Conservation (phyloP, 1,284 basidiomycete species). For the Schizophyllum commune region DNA sequence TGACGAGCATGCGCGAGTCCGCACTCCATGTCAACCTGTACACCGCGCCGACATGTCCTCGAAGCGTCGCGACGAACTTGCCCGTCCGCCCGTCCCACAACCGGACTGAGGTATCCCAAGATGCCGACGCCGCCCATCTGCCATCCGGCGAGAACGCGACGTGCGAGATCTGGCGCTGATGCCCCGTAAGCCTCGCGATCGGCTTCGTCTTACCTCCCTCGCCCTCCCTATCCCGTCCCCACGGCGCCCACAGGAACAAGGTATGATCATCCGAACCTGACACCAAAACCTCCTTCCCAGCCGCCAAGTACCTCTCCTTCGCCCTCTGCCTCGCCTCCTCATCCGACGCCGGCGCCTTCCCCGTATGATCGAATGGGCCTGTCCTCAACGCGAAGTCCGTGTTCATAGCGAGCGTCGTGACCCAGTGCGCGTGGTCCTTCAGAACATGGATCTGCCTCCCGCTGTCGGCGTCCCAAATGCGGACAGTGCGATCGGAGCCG, state of each 20-base stretch:
- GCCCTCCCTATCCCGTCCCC: slow-evolving; percentile 21
- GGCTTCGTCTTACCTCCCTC: slow-evolving; percentile 50
- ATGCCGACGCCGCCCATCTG: slow-evolving; percentile 83
- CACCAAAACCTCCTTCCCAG: slow-evolving; percentile 79
- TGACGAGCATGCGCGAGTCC: slow-evolving; percentile 87
- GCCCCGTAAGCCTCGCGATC: slow-evolving; percentile 82
- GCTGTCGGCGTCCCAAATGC: slow-evolving; percentile 85
- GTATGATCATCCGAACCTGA: slow-evolving; percentile 95
- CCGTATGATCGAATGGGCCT: slow-evolving; percentile 88
- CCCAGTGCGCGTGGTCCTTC: slow-evolving; percentile 98
- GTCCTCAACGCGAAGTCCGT: slow-evolving; percentile 94
- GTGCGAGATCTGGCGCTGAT: slow-evolving; percentile 94
- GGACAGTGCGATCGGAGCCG: slow-evolving; percentile 88
- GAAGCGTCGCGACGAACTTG: slow-evolving; percentile 85
- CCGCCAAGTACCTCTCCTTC: slow-evolving; percentile 64
- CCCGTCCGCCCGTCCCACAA: slow-evolving; percentile 93
- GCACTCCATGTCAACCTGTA: slow-evolving; percentile 95
- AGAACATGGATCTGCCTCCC: slow-evolving; percentile 66
- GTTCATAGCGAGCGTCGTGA: slow-evolving; percentile 92
- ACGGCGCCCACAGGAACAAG: slow-evolving; percentile 85
- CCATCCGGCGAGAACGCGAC: slow-evolving; percentile 96
- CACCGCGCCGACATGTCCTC: slow-evolving; percentile 92
- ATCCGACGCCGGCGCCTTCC: slow-evolving; percentile 68
- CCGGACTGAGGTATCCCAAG: slow-evolving; percentile 89
- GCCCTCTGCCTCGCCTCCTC: slow-evolving; percentile 75